phyloP scores from a whole-genome alignment of 2,329 filamentous ascomycete species.

The Monosporascus sp. region DNA sequence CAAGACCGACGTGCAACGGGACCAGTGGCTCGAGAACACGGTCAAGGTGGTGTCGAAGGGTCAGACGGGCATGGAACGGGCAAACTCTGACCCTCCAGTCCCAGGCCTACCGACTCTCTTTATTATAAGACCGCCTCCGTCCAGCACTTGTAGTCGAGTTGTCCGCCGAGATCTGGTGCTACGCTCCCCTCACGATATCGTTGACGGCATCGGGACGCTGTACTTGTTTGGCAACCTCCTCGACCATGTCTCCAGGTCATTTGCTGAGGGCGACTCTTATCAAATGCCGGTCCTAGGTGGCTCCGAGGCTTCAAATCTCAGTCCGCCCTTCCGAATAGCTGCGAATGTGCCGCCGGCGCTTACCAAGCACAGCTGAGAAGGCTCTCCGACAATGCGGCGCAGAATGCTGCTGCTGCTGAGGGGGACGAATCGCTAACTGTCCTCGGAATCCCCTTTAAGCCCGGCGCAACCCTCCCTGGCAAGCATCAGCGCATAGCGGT shows the following conservation, averaged over 20 bases:
- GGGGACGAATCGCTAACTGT: neutral
- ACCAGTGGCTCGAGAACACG: conserved; percentile 25
- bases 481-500: neutral
- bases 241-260: conserved; percentile 10
- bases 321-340: neutral
- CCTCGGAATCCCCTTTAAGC: neutral
- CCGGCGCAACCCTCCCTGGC: neutral
- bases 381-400: neutral
- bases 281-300: neutral
- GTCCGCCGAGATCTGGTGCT: conserved; percentile 25
- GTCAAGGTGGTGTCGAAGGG: conserved; percentile 18
- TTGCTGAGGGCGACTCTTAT: neutral
- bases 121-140: neutral
- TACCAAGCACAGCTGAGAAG: neutral
- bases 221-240: conserved; percentile 28
- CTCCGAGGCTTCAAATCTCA: neutral
- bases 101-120: conserved; percentile 28
- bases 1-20: conserved; percentile 2
- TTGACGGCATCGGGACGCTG: conserved; percentile 34
- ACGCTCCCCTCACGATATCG: conserved; percentile 32
- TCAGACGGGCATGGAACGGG: conserved; percentile 26
- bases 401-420: neutral
- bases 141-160: too few species aligned
- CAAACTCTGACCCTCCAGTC: conserved; percentile 29
- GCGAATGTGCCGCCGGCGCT: neutral